Conservation (phyloP, 2,329 filamentous ascomycete genomes). For the Botrytis medusae region DNA sequence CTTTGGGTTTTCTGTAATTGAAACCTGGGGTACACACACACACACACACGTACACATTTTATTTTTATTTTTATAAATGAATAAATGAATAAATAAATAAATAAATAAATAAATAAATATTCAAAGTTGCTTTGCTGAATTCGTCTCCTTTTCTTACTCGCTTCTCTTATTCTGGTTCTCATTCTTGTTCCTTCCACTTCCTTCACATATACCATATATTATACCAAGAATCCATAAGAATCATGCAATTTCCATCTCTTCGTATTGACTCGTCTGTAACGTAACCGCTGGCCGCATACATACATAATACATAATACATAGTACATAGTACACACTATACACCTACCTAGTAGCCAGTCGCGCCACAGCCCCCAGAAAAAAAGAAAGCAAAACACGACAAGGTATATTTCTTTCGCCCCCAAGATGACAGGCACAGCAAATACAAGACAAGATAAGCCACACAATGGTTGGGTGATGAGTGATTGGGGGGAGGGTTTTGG, state of each 20-base stretch:
- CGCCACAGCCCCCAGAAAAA: neutral
- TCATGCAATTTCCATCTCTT: neutral
- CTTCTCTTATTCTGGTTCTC: too few relatives aligned
- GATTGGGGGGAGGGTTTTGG: too few relatives aligned
- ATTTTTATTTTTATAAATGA: neutral
- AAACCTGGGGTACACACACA: neutral
- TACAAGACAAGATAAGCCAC: slow-evolving; percentile 15
- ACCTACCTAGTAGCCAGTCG: neutral
- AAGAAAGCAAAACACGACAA: too few relatives aligned
- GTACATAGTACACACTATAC: too few relatives aligned
- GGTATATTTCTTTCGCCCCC: neutral
- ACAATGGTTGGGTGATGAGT: too few relatives aligned
- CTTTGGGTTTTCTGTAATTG: neutral
- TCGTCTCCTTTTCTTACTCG: neutral
- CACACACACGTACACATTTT: neutral
- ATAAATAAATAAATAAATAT: too few relatives aligned
- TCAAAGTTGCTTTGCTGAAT: neutral
- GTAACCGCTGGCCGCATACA: slow-evolving; percentile 15
- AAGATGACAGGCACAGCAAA: neutral
- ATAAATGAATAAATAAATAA: too few relatives aligned
- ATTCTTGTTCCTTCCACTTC: too few relatives aligned
- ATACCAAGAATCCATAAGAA: neutral
- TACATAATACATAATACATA: neutral
- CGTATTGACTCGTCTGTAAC: neutral
- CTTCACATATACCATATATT: too few relatives aligned